Conservation (phyloP, 495 filamentous ascomycete genomes). For the Pyrenula aspistea region DNA sequence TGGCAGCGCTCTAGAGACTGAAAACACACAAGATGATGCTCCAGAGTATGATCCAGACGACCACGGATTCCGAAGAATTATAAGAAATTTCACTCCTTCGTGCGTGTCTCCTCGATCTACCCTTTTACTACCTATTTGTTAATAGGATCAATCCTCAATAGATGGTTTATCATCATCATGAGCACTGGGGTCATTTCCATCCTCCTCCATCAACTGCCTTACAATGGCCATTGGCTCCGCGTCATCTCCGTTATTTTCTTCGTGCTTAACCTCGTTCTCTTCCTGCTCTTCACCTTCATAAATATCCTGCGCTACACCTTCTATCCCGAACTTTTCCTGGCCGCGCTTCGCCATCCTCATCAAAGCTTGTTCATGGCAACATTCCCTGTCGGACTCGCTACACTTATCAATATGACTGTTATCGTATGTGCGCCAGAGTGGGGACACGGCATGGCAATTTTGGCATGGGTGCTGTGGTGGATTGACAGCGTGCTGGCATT, state of each 20-base stretch:
- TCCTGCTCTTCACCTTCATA: slow-evolving; percentile 28
- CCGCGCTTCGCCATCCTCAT: slow-evolving; percentile 37
- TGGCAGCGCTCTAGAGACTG: not conserved
- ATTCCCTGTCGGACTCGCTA: slow-evolving; percentile 47
- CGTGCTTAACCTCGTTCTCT: slow-evolving; percentile 40
- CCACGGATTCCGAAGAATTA: slow-evolving; percentile 5
- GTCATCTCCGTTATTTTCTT: slow-evolving; percentile 43
- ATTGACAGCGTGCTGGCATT: slow-evolving; percentile 30
- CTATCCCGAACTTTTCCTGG: slow-evolving; percentile 31
- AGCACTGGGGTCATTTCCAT: slow-evolving; percentile 54
- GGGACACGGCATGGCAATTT: slow-evolving; percentile 16
- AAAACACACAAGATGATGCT: not conserved
- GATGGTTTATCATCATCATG: slow-evolving; percentile 35
- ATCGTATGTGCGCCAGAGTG: slow-evolving; percentile 33
- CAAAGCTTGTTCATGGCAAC: slow-evolving; percentile 43
- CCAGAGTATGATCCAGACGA: slow-evolving; percentile 2
- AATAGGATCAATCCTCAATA: not conserved
- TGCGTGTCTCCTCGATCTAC: not conserved
- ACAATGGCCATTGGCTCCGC: slow-evolving; percentile 39
- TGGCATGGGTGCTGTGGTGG: slow-evolving; percentile 38
- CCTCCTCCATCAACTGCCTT: slow-evolving; percentile 44
- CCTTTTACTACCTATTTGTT: not conserved
- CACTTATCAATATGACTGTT: slow-evolving; percentile 40
- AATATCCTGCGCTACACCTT: slow-evolving; percentile 37
- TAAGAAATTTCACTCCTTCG: slow-evolving; percentile 3